Percentiles rank a stretch among this genome's conserved stretches.
These are phyloP conservation scores for Fagopyrum homotropicum DNA, from an alignment of 148 eudicot genomes.

Conservation along the genomic window DNA sequence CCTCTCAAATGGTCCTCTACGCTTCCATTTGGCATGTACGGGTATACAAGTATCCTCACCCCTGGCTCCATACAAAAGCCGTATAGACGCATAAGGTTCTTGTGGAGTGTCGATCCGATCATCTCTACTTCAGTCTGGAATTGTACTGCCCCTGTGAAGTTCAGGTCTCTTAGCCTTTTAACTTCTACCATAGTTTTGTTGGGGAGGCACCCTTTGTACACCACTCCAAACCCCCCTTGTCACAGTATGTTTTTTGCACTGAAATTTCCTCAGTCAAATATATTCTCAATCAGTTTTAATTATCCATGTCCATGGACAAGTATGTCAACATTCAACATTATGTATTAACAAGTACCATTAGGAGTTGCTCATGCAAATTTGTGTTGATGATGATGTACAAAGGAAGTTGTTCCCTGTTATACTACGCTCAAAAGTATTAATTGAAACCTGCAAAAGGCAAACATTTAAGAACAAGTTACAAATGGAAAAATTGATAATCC, in stretches of 20 bases:
- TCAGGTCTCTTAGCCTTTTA: slow-evolving; percentile 82
- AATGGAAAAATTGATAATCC: neutral
- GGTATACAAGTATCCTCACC: slow-evolving; percentile 82
- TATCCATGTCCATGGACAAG: neutral
- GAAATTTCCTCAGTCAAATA: slow-evolving; percentile 35
- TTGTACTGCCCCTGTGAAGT: slow-evolving; percentile 80
- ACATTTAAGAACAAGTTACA: neutral
- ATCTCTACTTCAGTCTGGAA: slow-evolving; percentile 98
- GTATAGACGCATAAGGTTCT: slow-evolving; percentile 68
- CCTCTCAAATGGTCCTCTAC: slow-evolving; percentile 95
- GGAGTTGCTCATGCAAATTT: slow-evolving; percentile 35
- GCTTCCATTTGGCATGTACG: slow-evolving; percentile 93
- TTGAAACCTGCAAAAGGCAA: neutral
- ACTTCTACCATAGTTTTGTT: slow-evolving; percentile 75
- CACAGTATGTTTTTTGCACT: slow-evolving; percentile 69
- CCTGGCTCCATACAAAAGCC: slow-evolving; percentile 84
- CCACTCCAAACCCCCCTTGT: slow-evolving; percentile 87
- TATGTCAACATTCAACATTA: neutral
- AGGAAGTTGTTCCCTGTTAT: slow-evolving; percentile 73
- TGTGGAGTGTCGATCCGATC: slow-evolving; percentile 88
- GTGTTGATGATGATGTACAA: slow-evolving; percentile 56
- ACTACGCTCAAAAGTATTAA: slow-evolving; percentile 21
- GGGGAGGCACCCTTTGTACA: slow-evolving; percentile 75
- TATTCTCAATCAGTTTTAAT: neutral
- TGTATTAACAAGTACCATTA: neutral